Evolutionary conservation across 257 asterid species (phyloP), one percentile per base, ranked within the genome.

Genomic region (Nicotiana obtusifolia): DNA sequence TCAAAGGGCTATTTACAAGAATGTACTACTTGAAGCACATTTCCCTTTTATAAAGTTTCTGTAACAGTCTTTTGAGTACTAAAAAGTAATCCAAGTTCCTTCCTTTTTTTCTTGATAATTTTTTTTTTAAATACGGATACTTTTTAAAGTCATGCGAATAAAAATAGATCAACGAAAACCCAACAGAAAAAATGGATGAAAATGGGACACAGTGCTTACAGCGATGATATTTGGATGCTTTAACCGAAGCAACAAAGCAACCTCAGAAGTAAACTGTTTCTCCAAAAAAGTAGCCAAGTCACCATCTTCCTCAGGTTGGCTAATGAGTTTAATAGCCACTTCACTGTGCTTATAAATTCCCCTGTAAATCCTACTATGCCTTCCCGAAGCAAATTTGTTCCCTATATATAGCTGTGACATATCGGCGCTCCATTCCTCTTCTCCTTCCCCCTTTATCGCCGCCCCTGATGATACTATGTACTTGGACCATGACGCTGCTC

Each of bases 271-370:
- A 71, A 95, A 95, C 90, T 95, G 97, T 57, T 90, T 94, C 90
- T 95, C 99, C 75, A 95, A 82, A n/a, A 91, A 91, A 28, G 94
- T 87, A 69, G 99, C 99, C 86, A 95, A 88, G 5, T 92, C 96
- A n/a, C 95, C 92, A 82, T 95, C 99, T 80, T 95, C 98, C 81
- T 94, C 93, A 80, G 98, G 98, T 86, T 92, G 98, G 82, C 98
- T 94, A n/a, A 95, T 89, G 62, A 94, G 95, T 88, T 95, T 95
- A 82, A 95, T 94, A 14, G 98, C 99, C 11, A 94, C 99, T 64
- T 95, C 99, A 16, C 91, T 89, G 77, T 90, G 94, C 90, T 94
- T 89, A 19, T 95, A 95, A 75, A 93, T 88, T 17, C 99, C 99
- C 89, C 96, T 91, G 81, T 95, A 95, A 11, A 95, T 94, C 76